These are phyloP conservation scores for Fusarium tanahbumbuense DNA, from an alignment of 2,329 filamentous ascomycete species.

Conservation along the genomic window DNA sequence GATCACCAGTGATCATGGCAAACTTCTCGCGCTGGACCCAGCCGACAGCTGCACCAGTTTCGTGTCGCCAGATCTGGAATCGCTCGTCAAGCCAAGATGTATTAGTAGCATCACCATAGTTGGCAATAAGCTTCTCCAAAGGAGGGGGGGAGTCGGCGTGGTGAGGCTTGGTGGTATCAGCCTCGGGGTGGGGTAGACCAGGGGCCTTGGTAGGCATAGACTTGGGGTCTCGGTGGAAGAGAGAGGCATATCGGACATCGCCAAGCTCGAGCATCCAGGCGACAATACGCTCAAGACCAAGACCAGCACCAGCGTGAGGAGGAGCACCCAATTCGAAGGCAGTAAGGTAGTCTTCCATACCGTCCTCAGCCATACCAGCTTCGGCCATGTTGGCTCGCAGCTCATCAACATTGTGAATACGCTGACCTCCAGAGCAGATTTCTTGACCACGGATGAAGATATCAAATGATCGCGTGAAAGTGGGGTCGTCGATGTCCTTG, in stretches of 20 bases:
- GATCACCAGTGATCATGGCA: conserved; percentile 87
- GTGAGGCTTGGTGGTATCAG: conserved; percentile 73
- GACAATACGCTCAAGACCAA: conserved; percentile 88
- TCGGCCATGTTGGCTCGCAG: conserved; percentile 82
- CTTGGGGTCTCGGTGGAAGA: conserved; percentile 90
- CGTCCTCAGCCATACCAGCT: conserved; percentile 79
- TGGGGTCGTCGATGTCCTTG: conserved; percentile 77
- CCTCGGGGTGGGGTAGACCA: conserved; percentile 84
- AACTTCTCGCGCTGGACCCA: conserved; percentile 82
- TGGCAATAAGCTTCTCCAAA: conserved; percentile 89
- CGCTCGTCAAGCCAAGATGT: conserved; percentile 93
- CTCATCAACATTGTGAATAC: conserved; percentile 83
- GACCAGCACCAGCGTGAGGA: conserved; percentile 89
- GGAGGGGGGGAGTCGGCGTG: conserved; percentile 72
- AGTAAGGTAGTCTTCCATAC: conserved; percentile 90
- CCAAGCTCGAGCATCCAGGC: conserved; percentile 88
- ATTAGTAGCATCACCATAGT: conserved; percentile 94
- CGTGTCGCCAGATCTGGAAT: conserved; percentile 88
- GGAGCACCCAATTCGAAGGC: conserved; percentile 90
- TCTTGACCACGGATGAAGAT: conserved; percentile 95
- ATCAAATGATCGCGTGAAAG: conserved; percentile 91
- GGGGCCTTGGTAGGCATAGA: conserved; percentile 77
- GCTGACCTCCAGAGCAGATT: conserved; percentile 91
- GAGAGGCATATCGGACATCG: conserved; percentile 87
- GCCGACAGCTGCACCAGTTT: conserved; percentile 85